phyloP scores from a whole-genome alignment of 2,329 filamentous ascomycete species.

The Cladosporium sphaerospermum region DNA sequence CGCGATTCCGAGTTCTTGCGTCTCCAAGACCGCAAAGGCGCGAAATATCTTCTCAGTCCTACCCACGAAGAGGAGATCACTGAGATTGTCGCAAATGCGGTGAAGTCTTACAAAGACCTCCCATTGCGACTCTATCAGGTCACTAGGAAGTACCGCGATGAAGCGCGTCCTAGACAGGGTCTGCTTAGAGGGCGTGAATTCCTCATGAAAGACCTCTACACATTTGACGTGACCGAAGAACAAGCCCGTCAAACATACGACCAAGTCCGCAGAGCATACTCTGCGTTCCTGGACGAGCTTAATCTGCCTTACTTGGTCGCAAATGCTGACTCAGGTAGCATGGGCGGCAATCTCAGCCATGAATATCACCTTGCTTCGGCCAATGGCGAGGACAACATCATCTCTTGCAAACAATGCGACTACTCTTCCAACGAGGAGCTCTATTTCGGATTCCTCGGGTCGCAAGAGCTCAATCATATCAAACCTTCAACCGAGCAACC shows the following conservation, averaged over 20 bases:
- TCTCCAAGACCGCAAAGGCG: constrained; percentile 70
- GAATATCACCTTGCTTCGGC: constrained; percentile 82
- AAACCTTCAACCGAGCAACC: background rate
- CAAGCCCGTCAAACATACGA: constrained; percentile 76
- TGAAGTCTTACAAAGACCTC: constrained; percentile 78
- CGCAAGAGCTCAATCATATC: background rate
- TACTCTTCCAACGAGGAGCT: constrained; percentile 86
- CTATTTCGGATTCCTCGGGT: constrained; percentile 10
- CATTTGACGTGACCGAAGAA: constrained; percentile 67
- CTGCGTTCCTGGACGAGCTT: constrained; percentile 70
- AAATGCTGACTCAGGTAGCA: constrained; percentile 88
- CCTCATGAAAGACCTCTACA: constrained; percentile 97
- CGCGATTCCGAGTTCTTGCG: constrained; percentile 60
- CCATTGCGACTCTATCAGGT: constrained; percentile 89
- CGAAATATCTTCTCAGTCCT: constrained; percentile 71
- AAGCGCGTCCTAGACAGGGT: constrained; percentile 80
- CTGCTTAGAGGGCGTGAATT: constrained; percentile 86
- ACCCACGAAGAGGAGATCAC: constrained; percentile 98
- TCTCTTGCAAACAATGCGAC: constrained; percentile 66
- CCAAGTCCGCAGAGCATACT: constrained; percentile 67
- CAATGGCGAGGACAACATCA: constrained; percentile 78
- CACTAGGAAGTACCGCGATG: constrained; percentile 89
- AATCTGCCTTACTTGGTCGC: constrained; percentile 79
- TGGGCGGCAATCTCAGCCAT: constrained; percentile 88
- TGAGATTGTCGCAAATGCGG: constrained; percentile 61